Evolutionary conservation across 2,329 filamentous ascomycete genomes (phyloP), one percentile per base, ranked within the genome.

Genomic region (Fusarium phyllophilum): DNA sequence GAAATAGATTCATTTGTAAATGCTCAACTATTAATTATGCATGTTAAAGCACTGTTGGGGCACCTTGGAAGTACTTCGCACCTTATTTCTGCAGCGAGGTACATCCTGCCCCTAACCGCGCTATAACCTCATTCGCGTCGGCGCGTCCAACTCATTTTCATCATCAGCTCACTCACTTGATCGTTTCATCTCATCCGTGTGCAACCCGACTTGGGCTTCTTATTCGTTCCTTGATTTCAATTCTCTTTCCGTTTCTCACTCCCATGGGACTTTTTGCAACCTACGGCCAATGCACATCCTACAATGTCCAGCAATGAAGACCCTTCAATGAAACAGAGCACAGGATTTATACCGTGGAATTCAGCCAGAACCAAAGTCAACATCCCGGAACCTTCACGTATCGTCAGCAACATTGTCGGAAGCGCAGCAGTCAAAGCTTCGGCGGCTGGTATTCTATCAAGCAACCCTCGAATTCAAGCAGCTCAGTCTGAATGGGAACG

Each of bases 401-500:
- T 80, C 24, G 72, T 75, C 12, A 81, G 77, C 62, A 75, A 81
- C n/a, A 68, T 76, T 12, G 8, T 70, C 1, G 58, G 58, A 22
- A 45, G 51, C 14, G 58, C 54, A 36, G 52, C 62, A 6, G 22
- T 48, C 0, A 71, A 72, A 39, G 29, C 66, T 13, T 56, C 67
- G 22, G 46, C 46, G 17, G 34, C 49, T 39, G 49, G 39, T 7
- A 33, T 60, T 8, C 26, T 79, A 58, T 59, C 75, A 4, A 54
- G 49, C 11, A 66, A 70, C 34, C 64, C 77, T 34, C 77, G 67
- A 33, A 81, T 83, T 9, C 26, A 75, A 54, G 77, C 75, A 8
- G 64, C 79, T 24, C 81, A 83, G 62, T 70, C 68, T 38, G 61
- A 77, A 20, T 83, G 82, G 82, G 78, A 79, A 61, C 55, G 45